Percentiles rank a stretch among this genome's conserved stretches.
phyloP scores from a whole-genome alignment of 768 basidiomycete genomes.

The Favolaschia claudopus region DNA sequence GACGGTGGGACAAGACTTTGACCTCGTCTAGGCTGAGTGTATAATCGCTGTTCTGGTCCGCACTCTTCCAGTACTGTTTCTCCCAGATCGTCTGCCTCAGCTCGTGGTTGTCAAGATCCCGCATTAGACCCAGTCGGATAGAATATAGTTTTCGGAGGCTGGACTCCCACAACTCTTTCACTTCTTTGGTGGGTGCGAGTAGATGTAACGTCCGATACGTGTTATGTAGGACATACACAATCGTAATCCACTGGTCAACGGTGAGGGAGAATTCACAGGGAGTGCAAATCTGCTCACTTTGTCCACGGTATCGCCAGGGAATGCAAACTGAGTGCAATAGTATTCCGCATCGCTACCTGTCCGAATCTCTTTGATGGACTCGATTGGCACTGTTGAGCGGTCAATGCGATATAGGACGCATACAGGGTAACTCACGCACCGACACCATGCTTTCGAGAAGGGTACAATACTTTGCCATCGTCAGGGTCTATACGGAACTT shows the following conservation, averaged over 20 bases:
- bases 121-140: slow-evolving; percentile 79
- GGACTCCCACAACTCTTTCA: slow-evolving; percentile 62
- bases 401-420: slow-evolving; percentile 38
- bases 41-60: slow-evolving; percentile 67
- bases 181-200: slow-evolving; percentile 68
- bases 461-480: slow-evolving; percentile 81
- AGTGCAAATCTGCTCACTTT: neutral
- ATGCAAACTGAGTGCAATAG: slow-evolving; percentile 78
- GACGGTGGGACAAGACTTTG: slow-evolving; percentile 58
- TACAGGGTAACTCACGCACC: slow-evolving; percentile 57
- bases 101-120: slow-evolving; percentile 71
- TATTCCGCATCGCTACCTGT: slow-evolving; percentile 77
- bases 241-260: slow-evolving; percentile 75
- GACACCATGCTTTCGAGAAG: slow-evolving; percentile 72
- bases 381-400: slow-evolving; percentile 73
- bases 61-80: slow-evolving; percentile 83
- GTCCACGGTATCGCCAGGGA: slow-evolving; percentile 70
- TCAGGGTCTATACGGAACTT: slow-evolving; percentile 80
- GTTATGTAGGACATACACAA: slow-evolving; percentile 82
- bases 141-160: slow-evolving; percentile 73
- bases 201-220: slow-evolving; percentile 89
- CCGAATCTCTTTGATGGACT: slow-evolving; percentile 90
- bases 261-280: neutral
- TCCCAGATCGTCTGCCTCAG: slow-evolving; percentile 83
- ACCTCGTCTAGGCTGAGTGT: slow-evolving; percentile 62